Conservation (phyloP, 306 rosid species). For the Malus asiatica region DNA sequence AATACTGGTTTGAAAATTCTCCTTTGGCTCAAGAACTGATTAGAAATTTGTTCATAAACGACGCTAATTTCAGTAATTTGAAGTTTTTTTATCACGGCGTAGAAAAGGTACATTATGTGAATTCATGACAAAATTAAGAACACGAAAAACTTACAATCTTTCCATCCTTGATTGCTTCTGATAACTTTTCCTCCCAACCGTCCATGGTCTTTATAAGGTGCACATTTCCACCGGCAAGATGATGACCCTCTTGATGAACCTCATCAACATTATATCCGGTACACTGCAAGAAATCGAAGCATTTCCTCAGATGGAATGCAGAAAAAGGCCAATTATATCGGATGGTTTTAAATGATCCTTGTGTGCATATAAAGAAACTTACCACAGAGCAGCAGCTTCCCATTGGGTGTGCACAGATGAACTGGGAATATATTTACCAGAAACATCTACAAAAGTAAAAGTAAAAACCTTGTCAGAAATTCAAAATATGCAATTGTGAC, state of each 20-base stretch:
- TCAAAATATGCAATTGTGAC: background rate
- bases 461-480: background rate
- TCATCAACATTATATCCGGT: background rate
- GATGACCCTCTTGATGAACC: constrained; percentile 23
- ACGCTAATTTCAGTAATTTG: no score
- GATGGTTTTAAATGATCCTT: background rate
- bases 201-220: constrained; percentile 54
- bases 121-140: background rate
- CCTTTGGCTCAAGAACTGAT: no score
- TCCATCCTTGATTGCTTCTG: constrained; percentile 62
- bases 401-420: constrained; percentile 33
- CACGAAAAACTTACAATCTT: constrained; percentile 48
- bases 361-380: constrained; percentile 9
- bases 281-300: constrained; percentile 10
- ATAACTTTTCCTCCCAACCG: constrained; percentile 61
- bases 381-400: constrained; percentile 65
- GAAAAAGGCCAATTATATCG: background rate
- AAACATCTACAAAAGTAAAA: background rate
- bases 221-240: constrained; percentile 52
- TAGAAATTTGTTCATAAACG: no score
- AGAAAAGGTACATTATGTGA: background rate
- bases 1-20: no score
- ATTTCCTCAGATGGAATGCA: background rate
- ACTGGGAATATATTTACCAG: background rate
- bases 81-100: no score